phyloP scores from a whole-genome alignment of 1,284 basidiomycete genomes.

The Sanghuangporus weigelae region DNA sequence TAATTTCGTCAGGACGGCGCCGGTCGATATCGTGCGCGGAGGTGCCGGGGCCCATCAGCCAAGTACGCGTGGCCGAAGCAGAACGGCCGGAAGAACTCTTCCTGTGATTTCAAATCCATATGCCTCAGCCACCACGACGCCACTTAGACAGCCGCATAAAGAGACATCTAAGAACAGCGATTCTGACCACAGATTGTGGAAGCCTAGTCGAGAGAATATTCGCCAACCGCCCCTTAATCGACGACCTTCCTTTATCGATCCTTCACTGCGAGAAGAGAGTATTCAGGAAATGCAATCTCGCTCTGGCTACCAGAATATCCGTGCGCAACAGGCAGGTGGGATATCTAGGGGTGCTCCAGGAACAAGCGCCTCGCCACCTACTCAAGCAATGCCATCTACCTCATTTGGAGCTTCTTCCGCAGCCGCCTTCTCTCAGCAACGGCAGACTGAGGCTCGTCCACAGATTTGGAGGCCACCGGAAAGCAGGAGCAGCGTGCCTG shows the following conservation, averaged over 20 bases:
- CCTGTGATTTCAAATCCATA: background rate
- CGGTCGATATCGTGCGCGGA: background rate
- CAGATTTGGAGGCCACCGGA: background rate
- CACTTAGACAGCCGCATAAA: background rate
- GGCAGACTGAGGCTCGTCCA: background rate
- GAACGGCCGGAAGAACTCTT: background rate
- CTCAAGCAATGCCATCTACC: background rate
- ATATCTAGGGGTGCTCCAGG: background rate
- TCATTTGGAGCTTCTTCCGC: background rate
- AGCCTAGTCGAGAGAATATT: conserved; percentile 10
- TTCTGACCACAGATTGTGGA: conserved; percentile 8
- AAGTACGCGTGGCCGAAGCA: background rate
- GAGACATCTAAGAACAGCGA: background rate
- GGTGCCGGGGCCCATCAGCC: background rate
- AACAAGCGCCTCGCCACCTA: background rate
- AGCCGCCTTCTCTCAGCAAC: background rate
- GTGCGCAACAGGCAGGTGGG: background rate
- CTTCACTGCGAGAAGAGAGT: background rate
- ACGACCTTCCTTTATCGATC: background rate
- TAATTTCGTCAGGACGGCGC: conserved; percentile 1
- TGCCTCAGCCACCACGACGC: background rate
- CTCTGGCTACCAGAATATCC: background rate
- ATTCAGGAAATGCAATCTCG: conserved; percentile 4
- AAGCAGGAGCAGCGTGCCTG: background rate
- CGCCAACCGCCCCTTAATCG: background rate